Percentiles rank a stretch among this genome's conserved stretches.
Conservation (phyloP, 805 yeast genomes). For the Starmerella lactis-condensi region DNA sequence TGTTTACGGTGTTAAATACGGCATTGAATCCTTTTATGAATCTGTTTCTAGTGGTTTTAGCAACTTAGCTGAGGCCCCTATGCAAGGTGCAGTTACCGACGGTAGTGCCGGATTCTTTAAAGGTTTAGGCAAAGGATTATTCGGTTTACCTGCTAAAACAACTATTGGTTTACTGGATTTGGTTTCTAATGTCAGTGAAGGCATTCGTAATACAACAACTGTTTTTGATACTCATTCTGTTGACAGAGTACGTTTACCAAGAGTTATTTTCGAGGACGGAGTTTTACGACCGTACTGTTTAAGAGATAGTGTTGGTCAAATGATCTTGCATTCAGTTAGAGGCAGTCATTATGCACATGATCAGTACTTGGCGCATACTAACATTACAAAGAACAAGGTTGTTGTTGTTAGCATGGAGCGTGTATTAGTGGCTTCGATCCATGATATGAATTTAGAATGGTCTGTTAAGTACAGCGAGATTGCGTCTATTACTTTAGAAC, state of each 20-base stretch:
- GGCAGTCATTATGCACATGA: conserved; percentile 65
- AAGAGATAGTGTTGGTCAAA: conserved; percentile 86
- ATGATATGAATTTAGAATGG: conserved; percentile 51
- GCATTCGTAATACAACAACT: conserved; percentile 80
- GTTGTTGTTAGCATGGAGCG: conserved; percentile 57
- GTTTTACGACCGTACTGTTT: conserved; percentile 57
- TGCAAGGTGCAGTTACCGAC: conserved; percentile 70
- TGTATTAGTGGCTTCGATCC: conserved; percentile 49
- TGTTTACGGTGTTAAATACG: conserved; percentile 60
- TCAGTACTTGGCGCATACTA: conserved; percentile 64
- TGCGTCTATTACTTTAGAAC: conserved; percentile 53
- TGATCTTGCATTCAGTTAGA: conserved; percentile 66
- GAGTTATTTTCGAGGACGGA: conserved; percentile 53
- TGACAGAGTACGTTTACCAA: conserved; percentile 64
- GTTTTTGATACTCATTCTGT: conserved; percentile 52
- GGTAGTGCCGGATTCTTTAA: conserved; percentile 86
- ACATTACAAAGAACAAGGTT: conserved; percentile 64
- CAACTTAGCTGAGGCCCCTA: conserved; percentile 81
- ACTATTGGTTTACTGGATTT: conserved; percentile 88
- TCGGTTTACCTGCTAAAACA: conserved; percentile 91
- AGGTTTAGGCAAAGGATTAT: conserved; percentile 86
- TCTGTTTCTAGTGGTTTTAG: conserved; percentile 73
- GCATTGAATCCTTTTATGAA: conserved; percentile 76
- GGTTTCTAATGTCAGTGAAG: conserved; percentile 84
- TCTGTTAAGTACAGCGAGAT: conserved; percentile 43